Base-by-base conservation (phyloP, 192 early-diverging fungal species). In the Podila minutissima region DNA sequence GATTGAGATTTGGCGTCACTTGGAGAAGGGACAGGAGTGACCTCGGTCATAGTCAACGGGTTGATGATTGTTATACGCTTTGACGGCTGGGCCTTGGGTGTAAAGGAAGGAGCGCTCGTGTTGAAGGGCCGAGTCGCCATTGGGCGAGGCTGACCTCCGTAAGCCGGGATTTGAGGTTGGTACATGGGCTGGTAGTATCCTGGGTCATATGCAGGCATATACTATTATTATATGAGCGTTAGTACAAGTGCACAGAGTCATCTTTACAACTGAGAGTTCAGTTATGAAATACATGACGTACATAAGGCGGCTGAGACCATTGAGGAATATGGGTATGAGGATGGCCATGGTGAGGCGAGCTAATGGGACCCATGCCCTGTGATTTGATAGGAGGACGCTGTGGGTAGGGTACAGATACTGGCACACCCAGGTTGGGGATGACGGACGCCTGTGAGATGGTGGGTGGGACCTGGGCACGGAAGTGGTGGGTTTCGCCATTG, bases 21-120 rank as follows among this genome's bases (percentile, higher is more conserved):
- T 26, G 53, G 24, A 8, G n/a, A 2, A 55, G n/a, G 20, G 53
- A 55, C 24, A 10, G 53, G 53, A n/a, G 53, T 88, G 58, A 94
- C 81, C 70, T 91, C 88, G 76, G 91, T 84, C 69, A 86, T 89
- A 37, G 93, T 94, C 17, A 84, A 79, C 2, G 93, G 93, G 67
- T 93, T 89, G 65, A 93, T 88, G 67, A 94, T 94, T 57, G 88
- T 86, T 66, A 94, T 91, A 19, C 89, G 86, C 49, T 64, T 82
- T 59, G 66, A 84, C 46, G 84, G 82, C 65, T 82, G 66, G 41
- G 77, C n/a, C 11, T 55, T 61, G 59, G 67, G 31, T 20, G 22
- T 31, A 59, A 62, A 33, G 38, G 38, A 48, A 38, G 73, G 26
- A 41, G 73, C 28, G 33, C 31, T 66, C 51, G 38, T 22, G 48